Conservation (phyloP, 2,329 filamentous ascomycete species). For the Aspergillus unguis region DNA sequence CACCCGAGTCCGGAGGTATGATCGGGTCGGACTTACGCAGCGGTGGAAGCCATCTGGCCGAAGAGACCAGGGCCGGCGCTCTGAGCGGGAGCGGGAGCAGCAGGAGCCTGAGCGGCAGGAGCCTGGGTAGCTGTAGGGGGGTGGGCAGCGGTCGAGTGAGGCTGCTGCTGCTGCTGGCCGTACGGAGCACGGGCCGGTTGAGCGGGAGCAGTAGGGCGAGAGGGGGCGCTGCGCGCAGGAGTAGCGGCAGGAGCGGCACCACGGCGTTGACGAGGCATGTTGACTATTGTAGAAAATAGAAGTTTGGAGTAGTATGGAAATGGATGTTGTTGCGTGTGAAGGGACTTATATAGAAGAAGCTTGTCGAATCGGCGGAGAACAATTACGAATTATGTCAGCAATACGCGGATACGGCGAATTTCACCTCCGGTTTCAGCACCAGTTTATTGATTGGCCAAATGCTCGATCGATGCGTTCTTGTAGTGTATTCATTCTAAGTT, state of each 20-base stretch:
- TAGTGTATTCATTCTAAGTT: no score
- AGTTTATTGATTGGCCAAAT: no score
- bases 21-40: conserved; percentile 68
- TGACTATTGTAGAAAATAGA: conserved; percentile 32
- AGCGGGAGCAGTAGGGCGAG: conserved; percentile 63
- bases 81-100: conserved; percentile 39
- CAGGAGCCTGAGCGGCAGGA: conserved; percentile 18
- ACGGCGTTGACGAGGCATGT: conserved; percentile 77
- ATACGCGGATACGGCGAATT: not conserved
- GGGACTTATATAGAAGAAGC: conserved; percentile 22
- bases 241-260: conserved; percentile 48
- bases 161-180: conserved; percentile 62
- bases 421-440: no score
- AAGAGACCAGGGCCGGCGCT: conserved; percentile 78
- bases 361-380: conserved; percentile 23
- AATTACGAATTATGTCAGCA: conserved; percentile 13
- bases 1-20: not conserved
- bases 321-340: conserved; percentile 16
- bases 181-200: conserved; percentile 52
- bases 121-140: conserved; percentile 49
- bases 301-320: conserved; percentile 15
- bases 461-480: no score
- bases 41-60: conserved; percentile 95
- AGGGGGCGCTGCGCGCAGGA: conserved; percentile 55
- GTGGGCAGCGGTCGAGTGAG: conserved; percentile 64